Base-by-base conservation (phyloP, 768 basidiomycete genomes). In the Russula sp. region DNA sequence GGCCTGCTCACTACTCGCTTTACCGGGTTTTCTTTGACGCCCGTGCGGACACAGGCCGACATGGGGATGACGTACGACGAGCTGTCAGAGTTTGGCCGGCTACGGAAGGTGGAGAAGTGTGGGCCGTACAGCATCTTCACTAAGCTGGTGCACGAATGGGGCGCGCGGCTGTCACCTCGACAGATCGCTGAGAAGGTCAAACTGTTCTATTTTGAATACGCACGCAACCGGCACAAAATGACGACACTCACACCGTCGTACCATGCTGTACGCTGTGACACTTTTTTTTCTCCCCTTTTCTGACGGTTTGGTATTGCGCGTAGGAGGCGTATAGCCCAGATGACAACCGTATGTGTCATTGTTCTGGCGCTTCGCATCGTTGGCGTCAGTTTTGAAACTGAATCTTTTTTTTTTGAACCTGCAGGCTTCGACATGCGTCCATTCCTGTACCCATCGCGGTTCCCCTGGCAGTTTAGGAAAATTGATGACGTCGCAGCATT, bases 61-160 rank as follows among this genome's bases (percentile, higher is more conserved):
- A 98, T 98, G 96, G 96, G 96, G 10, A 98, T 98, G 97, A 97
- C 96, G 0, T 98, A 98, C 72, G 90, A 98, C 69, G 97, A 98
- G 69, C 80, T 99, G 22, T 95, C 93, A 13, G 84, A 93, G 22
- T 96, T 94, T 69, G 97, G 96, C 28, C 81, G 95, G 32, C 81
- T 99, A 28, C 85, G 97, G 58, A 98, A 99, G 76, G 84, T 96
- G 46, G 94, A 97, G 71, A 98, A 98, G 77, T 94, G 93, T 73
- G 97, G 97, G 3, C 96, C 97, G 2, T 98, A 95, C 76, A 92
- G 92, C 79, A 98, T 89, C 79, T 99, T 96, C 73, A 95, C 92
- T 38, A 98, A 98, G 76, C 80, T 99, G 48, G 81, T 94, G 1
- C 89, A 93, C 69, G 91, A 97, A 74, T 98, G 97, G 97, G 94